phyloP scores from a whole-genome alignment of 2,329 filamentous ascomycete genomes.

The Fonsecaea multimorphosa region DNA sequence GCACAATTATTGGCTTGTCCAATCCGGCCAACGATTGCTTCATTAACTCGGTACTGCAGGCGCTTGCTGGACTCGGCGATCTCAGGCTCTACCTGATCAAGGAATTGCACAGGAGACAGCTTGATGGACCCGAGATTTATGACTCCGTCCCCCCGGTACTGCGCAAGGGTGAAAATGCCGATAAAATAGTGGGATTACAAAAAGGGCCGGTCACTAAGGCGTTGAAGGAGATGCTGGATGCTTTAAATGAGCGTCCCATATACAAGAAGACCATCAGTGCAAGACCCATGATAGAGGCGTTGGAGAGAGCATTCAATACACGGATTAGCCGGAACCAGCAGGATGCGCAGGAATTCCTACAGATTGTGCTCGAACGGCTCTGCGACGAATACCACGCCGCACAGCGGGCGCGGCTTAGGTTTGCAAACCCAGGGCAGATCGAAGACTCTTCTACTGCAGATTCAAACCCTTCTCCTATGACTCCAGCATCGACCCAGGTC shows the following conservation, averaged over 20 bases:
- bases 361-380: constrained; percentile 88
- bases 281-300: constrained; percentile 77
- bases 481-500: constrained; percentile 45
- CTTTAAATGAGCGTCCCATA: constrained; percentile 89
- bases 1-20: constrained; percentile 82
- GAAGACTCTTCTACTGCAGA: constrained; percentile 46
- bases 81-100: constrained; percentile 89
- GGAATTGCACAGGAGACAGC: constrained; percentile 80
- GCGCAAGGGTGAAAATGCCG: constrained; percentile 49
- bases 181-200: constrained; percentile 68
- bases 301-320: constrained; percentile 86
- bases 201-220: constrained; percentile 82
- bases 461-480: constrained; percentile 40
- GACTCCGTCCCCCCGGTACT: constrained; percentile 58
- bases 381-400: constrained; percentile 95
- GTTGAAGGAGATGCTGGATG: constrained; percentile 89
- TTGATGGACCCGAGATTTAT: constrained; percentile 81
- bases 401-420: constrained; percentile 67
- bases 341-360: constrained; percentile 95
- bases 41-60: constrained; percentile 96
- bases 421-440: constrained; percentile 37
- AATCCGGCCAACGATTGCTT: constrained; percentile 97
- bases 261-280: constrained; percentile 93
- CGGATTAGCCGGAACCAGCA: constrained; percentile 94
- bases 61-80: constrained; percentile 86